Evolutionary conservation across 2,329 filamentous ascomycete genomes (phyloP), one percentile per base, ranked within the genome.

Genomic region (Zasmidium cellare): DNA sequence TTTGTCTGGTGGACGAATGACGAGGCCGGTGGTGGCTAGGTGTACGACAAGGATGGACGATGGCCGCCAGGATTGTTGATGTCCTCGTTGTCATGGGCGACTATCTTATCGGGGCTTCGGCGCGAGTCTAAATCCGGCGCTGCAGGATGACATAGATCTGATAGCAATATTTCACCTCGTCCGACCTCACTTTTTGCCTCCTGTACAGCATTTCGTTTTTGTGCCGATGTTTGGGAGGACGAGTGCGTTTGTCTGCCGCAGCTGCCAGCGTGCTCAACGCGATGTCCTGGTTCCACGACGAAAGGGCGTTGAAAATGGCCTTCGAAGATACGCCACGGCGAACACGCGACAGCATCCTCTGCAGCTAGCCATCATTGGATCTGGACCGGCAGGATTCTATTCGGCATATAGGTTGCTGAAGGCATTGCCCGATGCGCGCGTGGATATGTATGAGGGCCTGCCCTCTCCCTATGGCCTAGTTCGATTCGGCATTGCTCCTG

Each of bases 391-490:
- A 12, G 94, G 94, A 2, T 99, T 97, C 79, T 99, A 99, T 72
- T 90, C 93, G 0, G 88, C 94, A 1, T 91, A 94, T 69, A 85
- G 92, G 57, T 82, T 96, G 55, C 87, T 97, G 81, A 84, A 84
- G 54, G 90, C 87, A 68, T 81, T 94, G 38, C 80, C 86, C 20
- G 79, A 87, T 71, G 87, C 88, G 0, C 82, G 84, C 51, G 83
- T 99, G 20, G 93, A 97, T 75, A 97, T 99, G 93, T 99, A 96
- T 71, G 94, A 99, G 76, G 86, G 91, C 24, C 78, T 97, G 41
- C 94, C 94, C 0, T 92, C 96, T 3, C 94, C 94, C 0, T 99
- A 91, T 71, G 94, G 94, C 1, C 82, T 99, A 55, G 92, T 96
- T 51, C 84, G 94, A 55, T 96, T 94, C 71, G 94, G 94, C 9